Base-by-base conservation (phyloP, 495 filamentous ascomycete species). In the Neurospora sp. region DNA sequence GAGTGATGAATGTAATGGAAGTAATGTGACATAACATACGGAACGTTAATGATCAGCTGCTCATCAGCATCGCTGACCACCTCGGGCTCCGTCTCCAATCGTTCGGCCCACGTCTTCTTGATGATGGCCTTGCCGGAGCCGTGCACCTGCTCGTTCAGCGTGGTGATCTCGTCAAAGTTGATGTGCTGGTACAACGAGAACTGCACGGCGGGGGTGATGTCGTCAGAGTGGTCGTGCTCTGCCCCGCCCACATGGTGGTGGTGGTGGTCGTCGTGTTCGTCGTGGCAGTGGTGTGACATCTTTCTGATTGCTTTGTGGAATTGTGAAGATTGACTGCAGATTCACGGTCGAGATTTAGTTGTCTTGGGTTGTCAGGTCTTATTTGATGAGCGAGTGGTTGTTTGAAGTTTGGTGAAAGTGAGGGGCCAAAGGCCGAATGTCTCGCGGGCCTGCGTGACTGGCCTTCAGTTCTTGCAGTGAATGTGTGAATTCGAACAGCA, bases 181-280 rank as follows among this genome's bases (percentile, higher is more conserved):
- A 99, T 95, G 78, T 97, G 91, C 65, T 92, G 88, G 82, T 97
- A 98, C 14, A 99, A 86, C 40, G 93, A 90, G 72, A 88, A 91
- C 81, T 98, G 94, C 40, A 96, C 82, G 3, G 94, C 94, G 1
- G 95, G 94, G 6, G 91, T 92, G 76, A 96, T 88, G 81, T 99
- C 96, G 82, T 98, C 94, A 27, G 91, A 89, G 80, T 96, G 93
- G 78, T 94, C 92, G 79, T 97, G 92, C 5, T 79, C 82, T 59
- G 76, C 75, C 31, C 75, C 72, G 70, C 80, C 73, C 61, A 77
- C 69, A n/a, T 31, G 73, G 39, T 76, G 72, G 53, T 71, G 59
- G 70, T 83, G 78, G 37, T 69, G 72, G 20, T 79, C 77, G 53
- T 76, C 76, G 75, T 84, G 78, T 72, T 74, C 78, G 27, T 78